phyloP scores from a whole-genome alignment of 345 rosid genomes.

The Xanthoceras sorbifolium region DNA sequence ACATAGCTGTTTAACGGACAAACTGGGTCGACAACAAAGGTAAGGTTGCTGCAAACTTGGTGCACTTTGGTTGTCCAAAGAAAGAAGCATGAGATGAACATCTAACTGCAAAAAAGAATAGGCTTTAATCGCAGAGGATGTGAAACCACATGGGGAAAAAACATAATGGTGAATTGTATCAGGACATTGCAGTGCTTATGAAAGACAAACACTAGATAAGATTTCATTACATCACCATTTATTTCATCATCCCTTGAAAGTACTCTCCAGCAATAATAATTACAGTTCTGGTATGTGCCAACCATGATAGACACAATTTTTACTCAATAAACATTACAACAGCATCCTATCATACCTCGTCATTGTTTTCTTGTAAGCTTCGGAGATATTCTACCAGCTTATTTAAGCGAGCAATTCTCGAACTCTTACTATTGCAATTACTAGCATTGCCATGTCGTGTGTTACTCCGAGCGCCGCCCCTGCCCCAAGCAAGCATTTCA shows the following conservation, averaged over 20 bases:
- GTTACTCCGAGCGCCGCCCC: conserved; percentile 86
- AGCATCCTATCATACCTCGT: conserved; percentile 55
- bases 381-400: conserved; percentile 74
- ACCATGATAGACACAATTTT: conserved; percentile 17
- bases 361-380: conserved; percentile 53
- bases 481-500: conserved; percentile 90
- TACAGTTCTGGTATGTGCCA: conserved; percentile 6
- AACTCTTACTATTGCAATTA: conserved; percentile 52
- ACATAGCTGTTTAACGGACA: conserved; percentile 70
- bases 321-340: conserved; percentile 14
- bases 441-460: conserved; percentile 72
- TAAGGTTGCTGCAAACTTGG: conserved; percentile 75
- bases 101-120: conserved; percentile 51
- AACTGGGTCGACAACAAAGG: conserved; percentile 71
- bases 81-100: conserved; percentile 76
- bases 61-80: conserved; percentile 55
- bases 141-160: not conserved
- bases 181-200: conserved; percentile 8
- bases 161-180: not conserved
- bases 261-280: conserved; percentile 4
- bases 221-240: conserved; percentile 3
- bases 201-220: conserved; percentile 5
- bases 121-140: conserved; percentile 8
- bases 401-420: conserved; percentile 63
- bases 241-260: conserved; percentile 9